Conservation (phyloP, 202 grass and related monocot genomes). For the Saccharum hybrid region DNA sequence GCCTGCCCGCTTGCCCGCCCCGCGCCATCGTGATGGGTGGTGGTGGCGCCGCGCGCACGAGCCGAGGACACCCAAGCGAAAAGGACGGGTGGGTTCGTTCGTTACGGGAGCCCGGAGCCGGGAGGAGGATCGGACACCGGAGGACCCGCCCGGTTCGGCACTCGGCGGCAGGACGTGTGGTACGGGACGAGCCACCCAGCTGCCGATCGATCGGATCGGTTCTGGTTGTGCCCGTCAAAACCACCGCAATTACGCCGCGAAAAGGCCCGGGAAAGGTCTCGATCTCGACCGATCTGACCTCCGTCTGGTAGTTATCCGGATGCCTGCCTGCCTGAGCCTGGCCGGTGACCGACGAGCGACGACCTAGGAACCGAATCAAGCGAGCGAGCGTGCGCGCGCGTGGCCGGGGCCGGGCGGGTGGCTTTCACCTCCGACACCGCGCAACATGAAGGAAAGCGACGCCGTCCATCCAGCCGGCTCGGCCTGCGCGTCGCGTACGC, state of each 20-base stretch:
- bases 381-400: no score
- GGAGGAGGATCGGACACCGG: neutral
- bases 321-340: neutral
- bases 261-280: neutral
- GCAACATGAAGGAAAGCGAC: constrained; percentile 48
- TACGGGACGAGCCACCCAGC: neutral
- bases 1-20: neutral
- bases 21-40: neutral
- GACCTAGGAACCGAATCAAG: no score
- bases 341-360: neutral
- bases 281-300: neutral
- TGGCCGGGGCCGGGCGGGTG: neutral
- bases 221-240: neutral
- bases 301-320: neutral
- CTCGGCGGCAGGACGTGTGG: neutral
- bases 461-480: neutral
- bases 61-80: no score
- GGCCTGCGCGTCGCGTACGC: neutral
- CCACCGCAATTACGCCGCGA: neutral
- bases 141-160: neutral
- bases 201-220: no score
- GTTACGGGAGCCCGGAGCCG: no score
- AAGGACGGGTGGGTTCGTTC: no score
- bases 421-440: neutral
- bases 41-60: no score